phyloP scores from a whole-genome alignment of 345 rosid genomes.

The Moricandia arvensis region DNA sequence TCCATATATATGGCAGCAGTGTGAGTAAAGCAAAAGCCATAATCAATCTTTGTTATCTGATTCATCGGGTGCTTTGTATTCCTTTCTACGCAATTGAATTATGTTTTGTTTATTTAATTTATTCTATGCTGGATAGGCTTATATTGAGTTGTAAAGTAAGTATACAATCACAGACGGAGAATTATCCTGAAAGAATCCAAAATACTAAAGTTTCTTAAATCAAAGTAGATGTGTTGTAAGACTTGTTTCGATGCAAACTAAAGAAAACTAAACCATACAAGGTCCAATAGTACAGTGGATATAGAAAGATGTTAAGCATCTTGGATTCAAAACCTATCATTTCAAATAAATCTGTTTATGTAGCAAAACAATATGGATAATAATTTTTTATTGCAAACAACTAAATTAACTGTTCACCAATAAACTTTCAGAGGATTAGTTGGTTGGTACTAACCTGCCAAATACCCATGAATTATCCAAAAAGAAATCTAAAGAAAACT shows the following conservation, averaged over 20 bases:
- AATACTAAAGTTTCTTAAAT: neutral
- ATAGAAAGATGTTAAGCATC: no score
- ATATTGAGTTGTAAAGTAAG: neutral
- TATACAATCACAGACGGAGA: neutral
- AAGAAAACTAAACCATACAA: neutral
- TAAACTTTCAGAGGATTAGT: no score
- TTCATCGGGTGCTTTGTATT: slow-evolving; percentile 11
- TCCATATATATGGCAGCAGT: slow-evolving; percentile 32
- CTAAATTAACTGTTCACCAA: no score
- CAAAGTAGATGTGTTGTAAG: neutral
- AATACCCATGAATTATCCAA: no score
- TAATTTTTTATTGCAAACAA: no score
- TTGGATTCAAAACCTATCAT: no score
- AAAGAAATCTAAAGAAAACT: no score
- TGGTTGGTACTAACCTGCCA: no score
- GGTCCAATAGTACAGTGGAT: no score
- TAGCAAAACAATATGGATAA: no score
- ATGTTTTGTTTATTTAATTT: neutral
- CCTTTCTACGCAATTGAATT: slow-evolving; percentile 20
- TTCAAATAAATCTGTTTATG: no score
- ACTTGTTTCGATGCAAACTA: slow-evolving; percentile 1
- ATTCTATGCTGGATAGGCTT: neutral
- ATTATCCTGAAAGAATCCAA: neutral
- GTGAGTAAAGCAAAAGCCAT: slow-evolving; percentile 40
- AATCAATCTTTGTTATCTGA: slow-evolving; percentile 28